phyloP scores from a whole-genome alignment of 1,284 basidiomycete genomes.

The Golubevia sp. region DNA sequence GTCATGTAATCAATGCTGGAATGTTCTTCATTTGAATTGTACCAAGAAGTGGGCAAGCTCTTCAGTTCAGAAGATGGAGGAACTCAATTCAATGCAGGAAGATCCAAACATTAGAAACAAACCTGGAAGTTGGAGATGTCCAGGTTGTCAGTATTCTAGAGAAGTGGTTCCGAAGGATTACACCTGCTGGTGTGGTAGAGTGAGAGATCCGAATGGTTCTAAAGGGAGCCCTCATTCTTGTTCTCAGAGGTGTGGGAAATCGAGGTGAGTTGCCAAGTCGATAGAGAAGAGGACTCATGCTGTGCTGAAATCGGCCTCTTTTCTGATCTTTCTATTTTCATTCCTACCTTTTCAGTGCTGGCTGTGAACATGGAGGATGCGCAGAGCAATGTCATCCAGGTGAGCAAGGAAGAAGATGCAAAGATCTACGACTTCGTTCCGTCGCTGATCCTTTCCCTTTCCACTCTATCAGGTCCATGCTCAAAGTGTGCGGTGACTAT shows the following conservation, averaged over 20 bases:
- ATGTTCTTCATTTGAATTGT: slow-evolving; percentile 51
- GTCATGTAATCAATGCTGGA: slow-evolving; percentile 54
- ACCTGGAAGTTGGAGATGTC: slow-evolving; percentile 53
- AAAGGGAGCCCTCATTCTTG: slow-evolving; percentile 48
- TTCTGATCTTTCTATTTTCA: no score
- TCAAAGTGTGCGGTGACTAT: slow-evolving; percentile 53
- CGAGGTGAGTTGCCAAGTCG: slow-evolving; percentile 39
- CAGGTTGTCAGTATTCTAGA: slow-evolving; percentile 49
- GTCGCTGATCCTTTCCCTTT: not conserved
- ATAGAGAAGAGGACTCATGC: no score
- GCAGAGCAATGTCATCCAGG: slow-evolving; percentile 49
- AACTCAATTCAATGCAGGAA: slow-evolving; percentile 57
- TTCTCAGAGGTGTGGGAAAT: slow-evolving; percentile 38
- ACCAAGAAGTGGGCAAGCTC: slow-evolving; percentile 52
- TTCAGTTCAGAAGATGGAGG: slow-evolving; percentile 51
- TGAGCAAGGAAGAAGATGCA: not conserved
- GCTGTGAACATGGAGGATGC: slow-evolving; percentile 39
- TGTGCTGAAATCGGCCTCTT: no score
- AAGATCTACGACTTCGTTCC: not conserved
- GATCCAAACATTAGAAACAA: slow-evolving; percentile 43
- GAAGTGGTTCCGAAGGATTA: slow-evolving; percentile 49
- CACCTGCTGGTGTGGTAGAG: slow-evolving; percentile 52
- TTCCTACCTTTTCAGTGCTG: not conserved
- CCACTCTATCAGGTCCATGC: slow-evolving; percentile 26
- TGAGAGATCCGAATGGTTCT: slow-evolving; percentile 22